These are phyloP conservation scores for Trypanosoma mega DNA, from an alignment of 208 protist genomes.

Conservation along the genomic window DNA sequence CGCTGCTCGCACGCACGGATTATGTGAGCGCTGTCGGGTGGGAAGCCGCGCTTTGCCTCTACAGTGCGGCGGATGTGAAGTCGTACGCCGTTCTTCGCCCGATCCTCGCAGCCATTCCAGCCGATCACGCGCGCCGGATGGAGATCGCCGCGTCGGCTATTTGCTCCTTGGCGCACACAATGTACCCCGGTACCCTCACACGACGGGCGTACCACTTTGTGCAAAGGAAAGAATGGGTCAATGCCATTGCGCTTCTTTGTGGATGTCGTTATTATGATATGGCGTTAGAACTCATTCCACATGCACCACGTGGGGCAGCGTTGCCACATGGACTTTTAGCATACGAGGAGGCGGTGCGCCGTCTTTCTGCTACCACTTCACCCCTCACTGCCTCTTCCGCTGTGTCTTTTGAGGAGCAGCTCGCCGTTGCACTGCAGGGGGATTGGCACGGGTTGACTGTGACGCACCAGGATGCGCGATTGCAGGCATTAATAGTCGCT, in stretches of 20 bases:
- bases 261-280: conserved; percentile 36
- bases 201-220: conserved; percentile 31
- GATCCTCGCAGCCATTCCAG: conserved; percentile 37
- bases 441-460: conserved; percentile 24
- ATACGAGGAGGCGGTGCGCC: conserved; percentile 21
- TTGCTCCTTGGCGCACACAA: conserved; percentile 28
- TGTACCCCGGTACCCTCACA: conserved; percentile 66
- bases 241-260: conserved; percentile 34
- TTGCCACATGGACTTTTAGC: conserved; percentile 18
- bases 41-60: conserved; percentile 27
- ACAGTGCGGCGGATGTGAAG: conserved; percentile 23
- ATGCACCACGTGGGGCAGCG: conserved; percentile 12
- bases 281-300: conserved; percentile 19
- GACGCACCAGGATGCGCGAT: conserved; percentile 15
- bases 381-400: not conserved
- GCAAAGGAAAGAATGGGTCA: conserved; percentile 20
- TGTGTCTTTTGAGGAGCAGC: conserved; percentile 29
- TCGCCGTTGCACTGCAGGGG: conserved; percentile 45
- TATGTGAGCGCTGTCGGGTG: conserved; percentile 20
- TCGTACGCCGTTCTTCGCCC: conserved; percentile 41
- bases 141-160: conserved; percentile 31
- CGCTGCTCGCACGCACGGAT: conserved; percentile 14
- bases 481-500: conserved; percentile 38
- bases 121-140: conserved; percentile 26
- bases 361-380: not conserved